Conservation (phyloP, 306 rosid species). For the Casuarina glauca region DNA sequence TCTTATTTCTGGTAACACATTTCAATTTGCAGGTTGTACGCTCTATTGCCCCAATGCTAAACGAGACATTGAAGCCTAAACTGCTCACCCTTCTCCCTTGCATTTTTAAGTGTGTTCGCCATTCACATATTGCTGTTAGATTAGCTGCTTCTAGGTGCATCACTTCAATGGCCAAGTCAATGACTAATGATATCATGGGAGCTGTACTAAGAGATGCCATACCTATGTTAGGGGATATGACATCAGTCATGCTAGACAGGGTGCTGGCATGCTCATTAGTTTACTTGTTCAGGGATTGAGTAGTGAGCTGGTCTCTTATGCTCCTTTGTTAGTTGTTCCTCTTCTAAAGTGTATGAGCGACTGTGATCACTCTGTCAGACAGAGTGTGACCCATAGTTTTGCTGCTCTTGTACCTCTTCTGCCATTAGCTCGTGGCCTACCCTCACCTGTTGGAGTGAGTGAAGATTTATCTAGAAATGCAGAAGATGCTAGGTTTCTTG, state of each 20-base stretch:
- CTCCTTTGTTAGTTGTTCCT: conserved; percentile 94
- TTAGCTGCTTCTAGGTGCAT: conserved; percentile 94
- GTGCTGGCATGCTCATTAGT: conserved; percentile 93
- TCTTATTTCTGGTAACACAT: background rate
- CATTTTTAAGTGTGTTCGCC: conserved; percentile 75
- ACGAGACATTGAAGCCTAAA: conserved; percentile 75
- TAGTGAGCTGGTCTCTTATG: conserved; percentile 81
- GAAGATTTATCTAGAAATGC: conserved; percentile 61
- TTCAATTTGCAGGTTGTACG: conserved; percentile 70
- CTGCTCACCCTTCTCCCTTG: conserved; percentile 84
- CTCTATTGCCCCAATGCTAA: conserved; percentile 72
- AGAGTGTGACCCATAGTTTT: conserved; percentile 97
- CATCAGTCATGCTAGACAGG: conserved; percentile 91
- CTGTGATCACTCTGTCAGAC: conserved; percentile 90
- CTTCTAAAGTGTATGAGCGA: conserved; percentile 97
- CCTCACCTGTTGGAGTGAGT: conserved; percentile 75
- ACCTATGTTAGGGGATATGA: conserved; percentile 84
- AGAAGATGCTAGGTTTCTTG: conserved; percentile 85
- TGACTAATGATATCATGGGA: conserved; percentile 79
- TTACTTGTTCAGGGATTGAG: conserved; percentile 96
- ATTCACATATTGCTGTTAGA: conserved; percentile 92
- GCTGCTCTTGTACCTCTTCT: conserved; percentile 99
- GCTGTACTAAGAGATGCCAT: conserved; percentile 80
- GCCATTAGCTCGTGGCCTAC: conserved; percentile 95
- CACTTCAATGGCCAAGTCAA: conserved; percentile 92